Evolutionary conservation across 176 grass and related monocot species (phyloP).

Genomic region (Echinochloa phyllopogon): DNA sequence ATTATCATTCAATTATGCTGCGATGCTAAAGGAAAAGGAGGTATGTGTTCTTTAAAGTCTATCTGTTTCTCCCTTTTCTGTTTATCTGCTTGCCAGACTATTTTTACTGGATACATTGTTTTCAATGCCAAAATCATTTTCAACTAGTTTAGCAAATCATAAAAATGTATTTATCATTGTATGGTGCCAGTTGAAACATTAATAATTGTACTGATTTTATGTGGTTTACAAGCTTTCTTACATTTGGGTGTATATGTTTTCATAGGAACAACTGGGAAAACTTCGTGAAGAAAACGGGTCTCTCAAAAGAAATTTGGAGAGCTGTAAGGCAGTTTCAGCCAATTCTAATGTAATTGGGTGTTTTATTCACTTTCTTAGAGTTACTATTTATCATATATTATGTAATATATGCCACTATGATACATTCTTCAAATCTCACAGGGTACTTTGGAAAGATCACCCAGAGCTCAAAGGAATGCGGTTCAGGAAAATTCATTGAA

Average conservation of each 20-base stretch:
- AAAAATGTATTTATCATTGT: not conserved
- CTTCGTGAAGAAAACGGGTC: conserved; percentile 80
- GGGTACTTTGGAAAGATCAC: conserved; percentile 54
- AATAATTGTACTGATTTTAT: not conserved
- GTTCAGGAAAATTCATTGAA: conserved; percentile 59
- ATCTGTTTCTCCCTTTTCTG: not conserved
- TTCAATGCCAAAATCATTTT: not conserved
- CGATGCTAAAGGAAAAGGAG: conserved; percentile 96
- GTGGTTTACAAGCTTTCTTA: conserved; percentile 28
- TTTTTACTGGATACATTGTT: conserved; percentile 23
- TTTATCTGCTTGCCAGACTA: not conserved
- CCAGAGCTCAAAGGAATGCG: conserved; percentile 54
- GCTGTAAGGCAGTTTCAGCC: conserved; percentile 46
- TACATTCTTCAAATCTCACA: conserved; percentile 35
- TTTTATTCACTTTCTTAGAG: conserved; percentile 22
- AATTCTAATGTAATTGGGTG: conserved; percentile 56
- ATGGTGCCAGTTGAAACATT: not conserved
- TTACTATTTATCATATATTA: conserved; percentile 31
- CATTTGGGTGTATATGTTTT: conserved; percentile 3
- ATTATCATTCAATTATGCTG: conserved; percentile 92
- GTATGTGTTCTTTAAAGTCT: conserved; percentile 50
- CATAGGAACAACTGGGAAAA: conserved; percentile 84
- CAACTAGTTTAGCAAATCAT: conserved; percentile 5
- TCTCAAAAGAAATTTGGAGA: conserved; percentile 76
- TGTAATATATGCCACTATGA: not conserved